Conservation (phyloP, 169 alveolate genomes). For the Eimeria maxima region DNA sequence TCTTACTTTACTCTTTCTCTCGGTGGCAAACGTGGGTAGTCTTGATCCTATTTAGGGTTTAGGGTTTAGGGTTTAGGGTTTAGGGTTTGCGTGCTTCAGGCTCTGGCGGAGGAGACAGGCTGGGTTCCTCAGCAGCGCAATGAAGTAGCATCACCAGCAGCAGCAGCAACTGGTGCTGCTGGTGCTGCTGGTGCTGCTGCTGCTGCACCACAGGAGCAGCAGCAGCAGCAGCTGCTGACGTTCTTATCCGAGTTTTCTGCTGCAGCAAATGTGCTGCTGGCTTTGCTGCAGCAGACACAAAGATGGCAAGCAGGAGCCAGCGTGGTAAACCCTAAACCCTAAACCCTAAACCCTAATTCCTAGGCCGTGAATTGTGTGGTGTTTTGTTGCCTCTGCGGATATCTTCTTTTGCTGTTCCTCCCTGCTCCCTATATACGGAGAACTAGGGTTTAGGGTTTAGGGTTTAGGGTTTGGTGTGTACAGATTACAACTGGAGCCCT, state of each 20-base stretch:
- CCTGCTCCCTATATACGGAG: not conserved
- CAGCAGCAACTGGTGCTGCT: not conserved
- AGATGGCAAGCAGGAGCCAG: slow-evolving; percentile 23
- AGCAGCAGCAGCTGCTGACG: slow-evolving; percentile 13
- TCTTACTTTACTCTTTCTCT: not conserved
- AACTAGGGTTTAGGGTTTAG: not conserved
- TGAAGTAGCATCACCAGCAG: not conserved
- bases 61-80: slow-evolving; percentile 17
- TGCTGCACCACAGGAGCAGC: slow-evolving; percentile 4
- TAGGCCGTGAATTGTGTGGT: not conserved
- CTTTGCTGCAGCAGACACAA: no score
- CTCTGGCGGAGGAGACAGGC: not conserved
- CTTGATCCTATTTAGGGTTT: not conserved
- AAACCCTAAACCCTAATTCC: not conserved
- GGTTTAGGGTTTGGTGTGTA: not conserved
- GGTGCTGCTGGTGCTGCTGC: no score
- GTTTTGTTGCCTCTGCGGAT: not conserved
- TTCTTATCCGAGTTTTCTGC: slow-evolving; percentile 13
- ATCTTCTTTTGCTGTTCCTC: not conserved
- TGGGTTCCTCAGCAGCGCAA: not conserved
- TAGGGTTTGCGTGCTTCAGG: slow-evolving; percentile 14
- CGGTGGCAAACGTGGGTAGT: not conserved
- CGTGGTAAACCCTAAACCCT: not conserved
- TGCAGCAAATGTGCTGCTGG: slow-evolving; percentile 32
- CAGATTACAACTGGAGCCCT: not conserved